Base-by-base conservation (phyloP, 2,329 filamentous ascomycete species). In the Apiospora malaysiana region DNA sequence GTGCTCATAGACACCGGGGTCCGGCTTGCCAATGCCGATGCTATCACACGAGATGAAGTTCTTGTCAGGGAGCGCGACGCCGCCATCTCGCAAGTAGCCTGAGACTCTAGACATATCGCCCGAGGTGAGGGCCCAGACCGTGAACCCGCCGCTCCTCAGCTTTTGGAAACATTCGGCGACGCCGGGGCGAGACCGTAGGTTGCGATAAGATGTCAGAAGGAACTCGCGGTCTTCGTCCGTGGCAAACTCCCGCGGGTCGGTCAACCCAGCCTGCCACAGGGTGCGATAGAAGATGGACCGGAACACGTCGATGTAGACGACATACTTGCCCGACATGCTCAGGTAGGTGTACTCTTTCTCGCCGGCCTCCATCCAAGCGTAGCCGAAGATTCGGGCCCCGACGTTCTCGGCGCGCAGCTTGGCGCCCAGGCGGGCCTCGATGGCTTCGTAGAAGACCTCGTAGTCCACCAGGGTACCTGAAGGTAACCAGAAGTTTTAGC, bases 71-170 rank as follows among this genome's bases (percentile, higher is more conserved):
- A 89, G 84, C 1, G 85, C 81, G 14, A 89, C 79, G 0, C 84
- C 85, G 0, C 79, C 84, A 0, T 79, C 78, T 21, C 79, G 74
- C 72, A 90, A 88, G 73, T 89, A 90, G 0, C 85, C 86, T 8
- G 79, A 75, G 3, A 89, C 87, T 6, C 87, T 78, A 65, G 81
- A 77, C 2, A 81, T 75, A 74, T 89, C 87, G 1, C 85, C 87
- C 0, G 85, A 85, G 0, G 87, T 89, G 40, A 89, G 80, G 45
- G 82, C 84, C 87, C 87, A 89, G 5, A 88, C 82, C 0, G 83
- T 86, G 72, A 87, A 89, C 0, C 86, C 85, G 0, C 77, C 80
- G 0, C 78, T 79, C 3, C 84, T 77, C 59, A 89, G 75, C 25
- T 79, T 81, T 49, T 79, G 74, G 51, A 86, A 81, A 66, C 82